phyloP scores from a whole-genome alignment of 495 filamentous ascomycete species.

The Aspergillus olivimuriae region DNA sequence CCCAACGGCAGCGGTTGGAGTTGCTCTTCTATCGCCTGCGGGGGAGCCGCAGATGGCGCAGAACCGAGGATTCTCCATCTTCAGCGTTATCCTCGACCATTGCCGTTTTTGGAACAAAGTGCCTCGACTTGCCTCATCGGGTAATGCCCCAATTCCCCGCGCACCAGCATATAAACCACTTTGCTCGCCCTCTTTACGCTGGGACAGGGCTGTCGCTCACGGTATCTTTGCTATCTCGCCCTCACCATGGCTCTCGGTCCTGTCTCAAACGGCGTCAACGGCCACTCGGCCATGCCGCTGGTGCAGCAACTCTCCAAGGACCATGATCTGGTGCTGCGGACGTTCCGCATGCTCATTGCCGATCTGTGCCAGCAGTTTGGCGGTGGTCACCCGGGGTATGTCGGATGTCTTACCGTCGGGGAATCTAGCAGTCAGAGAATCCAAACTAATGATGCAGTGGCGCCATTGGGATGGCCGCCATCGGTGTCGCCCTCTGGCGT shows the following conservation, averaged over 20 bases:
- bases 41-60: neutral
- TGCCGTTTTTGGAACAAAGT: slow-evolving; percentile 6
- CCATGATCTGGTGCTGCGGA: slow-evolving; percentile 42
- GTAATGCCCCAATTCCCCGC: slow-evolving; percentile 4
- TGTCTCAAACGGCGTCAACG: slow-evolving; percentile 5
- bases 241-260: slow-evolving; percentile 13
- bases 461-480: slow-evolving; percentile 52
- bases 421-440: neutral
- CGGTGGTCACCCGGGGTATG: slow-evolving; percentile 51
- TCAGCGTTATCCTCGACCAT: neutral
- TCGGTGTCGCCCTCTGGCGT: slow-evolving; percentile 46
- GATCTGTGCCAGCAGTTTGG: slow-evolving; percentile 56
- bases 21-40: neutral
- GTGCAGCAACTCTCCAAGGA: slow-evolving; percentile 25
- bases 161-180: slow-evolving; percentile 5
- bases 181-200: too few relatives aligned
- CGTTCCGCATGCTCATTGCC: slow-evolving; percentile 49
- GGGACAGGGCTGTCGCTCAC: too few relatives aligned
- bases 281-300: slow-evolving; percentile 16
- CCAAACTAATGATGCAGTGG: slow-evolving; percentile 18
- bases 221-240: too few relatives aligned
- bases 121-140: slow-evolving; percentile 13
- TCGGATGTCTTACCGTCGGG: neutral
- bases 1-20: neutral
- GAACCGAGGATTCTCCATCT: slow-evolving; percentile 4